Evolutionary conservation across 225 moss, liverwort and hornwort species (phyloP).

Genomic region (Bryoerythrophyllum caledonicum): DNA sequence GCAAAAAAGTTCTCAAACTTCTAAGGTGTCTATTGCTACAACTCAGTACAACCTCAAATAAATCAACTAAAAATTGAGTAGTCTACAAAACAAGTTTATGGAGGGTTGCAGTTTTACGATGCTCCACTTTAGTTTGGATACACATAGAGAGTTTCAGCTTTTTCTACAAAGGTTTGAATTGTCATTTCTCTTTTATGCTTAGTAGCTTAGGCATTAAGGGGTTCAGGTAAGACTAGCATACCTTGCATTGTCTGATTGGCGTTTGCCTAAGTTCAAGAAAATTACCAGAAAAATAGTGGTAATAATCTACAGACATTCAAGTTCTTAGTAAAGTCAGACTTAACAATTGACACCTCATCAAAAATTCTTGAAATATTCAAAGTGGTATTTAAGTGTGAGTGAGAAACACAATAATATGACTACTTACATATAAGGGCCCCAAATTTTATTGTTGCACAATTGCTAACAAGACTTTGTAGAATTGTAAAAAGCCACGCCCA

Average conservation of each 20-base stretch:
- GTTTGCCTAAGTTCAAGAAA: constrained; percentile 58
- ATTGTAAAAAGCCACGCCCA: constrained; percentile 43
- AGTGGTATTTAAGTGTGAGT: not conserved
- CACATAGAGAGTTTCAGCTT: too few species aligned
- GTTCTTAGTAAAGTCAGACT: too few species aligned
- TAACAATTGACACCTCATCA: constrained; percentile 23
- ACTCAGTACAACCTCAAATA: too few species aligned
- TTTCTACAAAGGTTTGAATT: too few species aligned
- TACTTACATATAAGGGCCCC: constrained; percentile 58
- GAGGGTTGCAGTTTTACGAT: too few species aligned
- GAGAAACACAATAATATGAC: not conserved
- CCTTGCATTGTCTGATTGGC: constrained; percentile 59
- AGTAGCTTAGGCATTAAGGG: too few species aligned
- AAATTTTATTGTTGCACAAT: constrained; percentile 54
- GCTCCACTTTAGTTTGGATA: too few species aligned
- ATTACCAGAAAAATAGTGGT: constrained; percentile 41
- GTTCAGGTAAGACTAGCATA: constrained; percentile 3
- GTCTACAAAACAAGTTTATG: too few species aligned
- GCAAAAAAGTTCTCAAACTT: not conserved
- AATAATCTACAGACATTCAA: constrained; percentile 42
- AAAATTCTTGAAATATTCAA: not conserved
- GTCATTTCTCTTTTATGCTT: too few species aligned
- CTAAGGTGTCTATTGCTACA: too few species aligned
- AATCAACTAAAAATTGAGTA: too few species aligned
- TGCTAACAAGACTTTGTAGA: constrained; percentile 49